Evolutionary conservation across 306 rosid genomes (phyloP).

Genomic region (Ammopiptanthus mongolicus): DNA sequence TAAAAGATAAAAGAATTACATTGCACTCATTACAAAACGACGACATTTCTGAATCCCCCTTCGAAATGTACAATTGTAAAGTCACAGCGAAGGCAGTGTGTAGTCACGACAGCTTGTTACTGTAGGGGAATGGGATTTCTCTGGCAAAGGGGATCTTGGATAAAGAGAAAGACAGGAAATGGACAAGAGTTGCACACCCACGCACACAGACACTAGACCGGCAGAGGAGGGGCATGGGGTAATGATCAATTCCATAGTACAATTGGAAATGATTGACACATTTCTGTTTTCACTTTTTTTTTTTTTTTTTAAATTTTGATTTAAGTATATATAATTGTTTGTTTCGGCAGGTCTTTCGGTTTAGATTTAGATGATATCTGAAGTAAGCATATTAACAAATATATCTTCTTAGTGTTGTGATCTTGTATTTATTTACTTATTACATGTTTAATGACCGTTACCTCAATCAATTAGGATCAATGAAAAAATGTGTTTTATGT

Average conservation of each 20-base stretch:
- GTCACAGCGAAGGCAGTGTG: slow-evolving; percentile 20
- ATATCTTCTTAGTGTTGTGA: no score
- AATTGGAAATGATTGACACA: neutral
- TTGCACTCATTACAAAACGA: neutral
- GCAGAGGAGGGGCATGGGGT: slow-evolving; percentile 31
- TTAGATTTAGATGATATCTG: no score
- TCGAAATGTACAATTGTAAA: neutral
- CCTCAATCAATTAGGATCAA: no score
- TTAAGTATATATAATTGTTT: no score
- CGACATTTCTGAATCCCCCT: neutral
- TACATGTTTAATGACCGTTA: no score
- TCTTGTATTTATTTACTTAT: no score
- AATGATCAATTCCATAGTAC: slow-evolving; percentile 38
- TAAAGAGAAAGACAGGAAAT: slow-evolving; percentile 7
- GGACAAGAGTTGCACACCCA: slow-evolving; percentile 17
- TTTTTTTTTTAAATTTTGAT: neutral
- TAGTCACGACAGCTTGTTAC: slow-evolving; percentile 35
- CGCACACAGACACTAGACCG: slow-evolving; percentile 4
- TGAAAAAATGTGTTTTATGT: no score
- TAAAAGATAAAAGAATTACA: neutral
- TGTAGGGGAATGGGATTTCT: slow-evolving; percentile 42
- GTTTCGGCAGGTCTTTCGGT: no score
- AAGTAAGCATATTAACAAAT: no score
- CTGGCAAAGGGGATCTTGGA: slow-evolving; percentile 28
- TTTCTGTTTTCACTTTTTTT: neutral